Percentiles rank a stretch among this genome's conserved stretches.
phyloP scores from a whole-genome alignment of 2,329 filamentous ascomycete genomes.

The Coleophoma cylindrospora region DNA sequence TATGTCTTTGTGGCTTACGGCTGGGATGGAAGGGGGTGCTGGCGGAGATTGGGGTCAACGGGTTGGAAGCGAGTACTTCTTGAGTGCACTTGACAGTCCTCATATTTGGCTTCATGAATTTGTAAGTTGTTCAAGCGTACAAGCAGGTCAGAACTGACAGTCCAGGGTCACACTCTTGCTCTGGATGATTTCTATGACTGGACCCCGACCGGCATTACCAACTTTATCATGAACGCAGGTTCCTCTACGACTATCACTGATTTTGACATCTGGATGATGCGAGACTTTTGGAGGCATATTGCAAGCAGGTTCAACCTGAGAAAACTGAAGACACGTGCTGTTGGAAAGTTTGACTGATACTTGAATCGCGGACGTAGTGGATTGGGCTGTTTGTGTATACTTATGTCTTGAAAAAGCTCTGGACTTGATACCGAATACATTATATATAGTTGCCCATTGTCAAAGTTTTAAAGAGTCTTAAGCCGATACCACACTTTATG shows the following conservation, averaged over 20 bases:
- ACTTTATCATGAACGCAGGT: slow-evolving; percentile 41
- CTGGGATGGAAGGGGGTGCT: slow-evolving; percentile 36
- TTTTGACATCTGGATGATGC: slow-evolving; percentile 44
- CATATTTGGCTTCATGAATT: slow-evolving; percentile 42
- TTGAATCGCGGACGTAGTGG: too few relatives aligned
- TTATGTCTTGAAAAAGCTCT: too few relatives aligned
- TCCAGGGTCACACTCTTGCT: slow-evolving; percentile 34
- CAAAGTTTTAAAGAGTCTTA: too few relatives aligned
- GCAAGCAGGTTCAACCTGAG: slow-evolving; percentile 3
- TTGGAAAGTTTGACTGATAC: background rate
- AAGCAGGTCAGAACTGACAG: background rate
- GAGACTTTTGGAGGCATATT: slow-evolving; percentile 39
- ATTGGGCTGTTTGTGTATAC: too few relatives aligned
- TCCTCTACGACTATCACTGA: slow-evolving; percentile 36
- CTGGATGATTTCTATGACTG: slow-evolving; percentile 37
- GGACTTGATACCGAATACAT: too few relatives aligned
- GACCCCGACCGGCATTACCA: slow-evolving; percentile 34
- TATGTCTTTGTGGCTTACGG: slow-evolving; percentile 41
- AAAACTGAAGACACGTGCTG: background rate
- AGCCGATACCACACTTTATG: too few relatives aligned
- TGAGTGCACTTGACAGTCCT: slow-evolving; percentile 31
- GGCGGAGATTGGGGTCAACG: slow-evolving; percentile 44
- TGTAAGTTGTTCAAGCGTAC: background rate
- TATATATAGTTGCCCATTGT: too few relatives aligned
- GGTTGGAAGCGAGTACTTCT: slow-evolving; percentile 37